A percentile compares a stretch with the other conserved stretches of the same genome.
phyloP scores from a whole-genome alignment of 192 early-diverging fungal species.

The Coemansia sp. region DNA sequence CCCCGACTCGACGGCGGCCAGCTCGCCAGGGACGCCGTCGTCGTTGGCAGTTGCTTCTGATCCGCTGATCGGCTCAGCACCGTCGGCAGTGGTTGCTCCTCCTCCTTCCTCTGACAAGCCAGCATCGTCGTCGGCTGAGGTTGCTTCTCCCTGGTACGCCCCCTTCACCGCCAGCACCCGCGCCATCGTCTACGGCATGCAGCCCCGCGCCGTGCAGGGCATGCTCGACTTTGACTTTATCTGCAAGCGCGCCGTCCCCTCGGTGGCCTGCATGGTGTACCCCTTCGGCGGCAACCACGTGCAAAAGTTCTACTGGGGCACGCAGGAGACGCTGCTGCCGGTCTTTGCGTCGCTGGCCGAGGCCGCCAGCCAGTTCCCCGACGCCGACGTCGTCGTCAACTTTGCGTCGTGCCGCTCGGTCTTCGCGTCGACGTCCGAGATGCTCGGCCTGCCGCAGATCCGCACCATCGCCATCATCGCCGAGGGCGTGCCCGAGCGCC shows the following conservation, averaged over 20 bases:
- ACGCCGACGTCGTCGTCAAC: constrained; percentile 95
- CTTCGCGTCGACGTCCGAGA: constrained; percentile 89
- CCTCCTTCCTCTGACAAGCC: too few species aligned
- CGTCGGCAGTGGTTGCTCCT: constrained; percentile 44
- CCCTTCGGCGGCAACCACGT: constrained; percentile 99
- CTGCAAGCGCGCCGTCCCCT: constrained; percentile 90
- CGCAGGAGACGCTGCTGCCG: constrained; percentile 93
- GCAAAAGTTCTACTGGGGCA: constrained; percentile 99
- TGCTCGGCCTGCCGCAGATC: constrained; percentile 83
- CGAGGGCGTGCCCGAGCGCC: constrained; percentile 98
- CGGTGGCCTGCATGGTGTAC: constrained; percentile 98
- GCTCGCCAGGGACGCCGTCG: constrained; percentile 53
- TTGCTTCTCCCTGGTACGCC: constrained; percentile 56
- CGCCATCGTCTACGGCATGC: constrained; percentile 98
- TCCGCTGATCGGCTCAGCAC: constrained; percentile 7
- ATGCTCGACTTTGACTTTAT: constrained; percentile 99
- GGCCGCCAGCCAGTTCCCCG: constrained; percentile 84
- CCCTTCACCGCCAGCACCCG: constrained; percentile 85
- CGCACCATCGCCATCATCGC: constrained; percentile 97
- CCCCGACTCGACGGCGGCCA: constrained; percentile 53
- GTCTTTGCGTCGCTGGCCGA: constrained; percentile 90
- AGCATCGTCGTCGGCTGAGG: too few species aligned
- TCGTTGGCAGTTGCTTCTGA: constrained; percentile 58
- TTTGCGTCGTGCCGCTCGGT: constrained; percentile 98
- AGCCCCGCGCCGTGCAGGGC: constrained; percentile 97